These are phyloP conservation scores for Candida corydali DNA, from an alignment of 805 yeast genomes.

Conservation along the genomic window DNA sequence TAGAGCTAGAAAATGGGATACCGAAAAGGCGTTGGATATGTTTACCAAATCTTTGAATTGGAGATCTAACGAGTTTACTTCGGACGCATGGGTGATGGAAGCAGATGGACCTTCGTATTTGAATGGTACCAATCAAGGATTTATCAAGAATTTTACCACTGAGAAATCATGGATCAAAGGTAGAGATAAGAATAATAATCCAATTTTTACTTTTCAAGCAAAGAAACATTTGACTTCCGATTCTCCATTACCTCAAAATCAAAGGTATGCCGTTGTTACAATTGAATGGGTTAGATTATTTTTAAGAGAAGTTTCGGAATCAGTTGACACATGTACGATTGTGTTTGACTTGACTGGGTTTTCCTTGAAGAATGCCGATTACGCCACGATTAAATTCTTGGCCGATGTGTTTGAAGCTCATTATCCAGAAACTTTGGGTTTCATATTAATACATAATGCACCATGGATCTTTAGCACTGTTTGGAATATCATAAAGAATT, in stretches of 20 bases:
- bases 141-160: slow-evolving; percentile 51
- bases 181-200: slow-evolving; percentile 66
- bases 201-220: slow-evolving; percentile 79
- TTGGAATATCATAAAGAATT: slow-evolving; percentile 87
- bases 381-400: slow-evolving; percentile 83
- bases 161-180: slow-evolving; percentile 78
- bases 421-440: slow-evolving; percentile 91
- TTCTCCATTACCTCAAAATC: slow-evolving; percentile 61
- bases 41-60: slow-evolving; percentile 68
- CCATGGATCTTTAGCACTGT: slow-evolving; percentile 96
- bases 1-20: slow-evolving; percentile 84
- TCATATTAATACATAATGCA: slow-evolving; percentile 82
- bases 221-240: slow-evolving; percentile 59
- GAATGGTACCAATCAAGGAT: slow-evolving; percentile 37
- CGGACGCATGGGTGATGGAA: slow-evolving; percentile 56
- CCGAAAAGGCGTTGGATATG: slow-evolving; percentile 67
- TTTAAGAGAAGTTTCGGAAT: slow-evolving; percentile 52
- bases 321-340: slow-evolving; percentile 61
- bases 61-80: slow-evolving; percentile 60
- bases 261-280: slow-evolving; percentile 66
- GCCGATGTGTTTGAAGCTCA: slow-evolving; percentile 90
- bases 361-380: slow-evolving; percentile 89
- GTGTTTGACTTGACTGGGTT: slow-evolving; percentile 85
- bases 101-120: slow-evolving; percentile 68
- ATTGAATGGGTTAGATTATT: slow-evolving; percentile 82